Evolutionary conservation across 805 yeast species (phyloP), one percentile per base, ranked within the genome.

Genomic region (Yarrowia keelungensis): DNA sequence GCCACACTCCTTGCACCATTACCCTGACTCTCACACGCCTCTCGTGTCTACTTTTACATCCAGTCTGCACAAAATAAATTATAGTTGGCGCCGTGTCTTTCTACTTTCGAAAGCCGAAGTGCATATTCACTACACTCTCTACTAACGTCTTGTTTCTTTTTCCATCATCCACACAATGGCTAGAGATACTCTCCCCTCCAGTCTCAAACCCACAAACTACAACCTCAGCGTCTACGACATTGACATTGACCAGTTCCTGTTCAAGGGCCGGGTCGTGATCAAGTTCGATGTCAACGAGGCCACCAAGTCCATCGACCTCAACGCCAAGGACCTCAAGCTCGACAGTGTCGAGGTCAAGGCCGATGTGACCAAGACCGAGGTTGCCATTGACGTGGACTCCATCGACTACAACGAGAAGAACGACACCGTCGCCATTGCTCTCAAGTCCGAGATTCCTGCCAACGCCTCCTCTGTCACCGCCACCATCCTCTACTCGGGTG

Each of bases 151-250:
- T 38, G 42, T 39, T 39, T 19, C 58, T 36, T 19, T n/a, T 12
- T 39, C 59, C 19, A 47, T 12, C 45, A 12, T 10, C 39, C 26
- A 41, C 56, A 69, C 59, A 36, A 71, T 71, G 72, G 39, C 73
- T 47, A 78, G 83, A 50, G 78, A 79, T 70, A 83, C 86, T 2
- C 85, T 87, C 70, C 97, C 91, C 72, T 81, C 81, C 67, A 81
- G 83, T 68, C 89, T 92, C 70, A 84, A 83, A 69, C 98, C 99
- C 41, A 73, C 80, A 45, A 90, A 90, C 79, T 94, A 95, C 76
- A 85, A 87, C 69, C 76, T 95, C 47, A 83, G 86, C 22, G 79
- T 87, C 42, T 72, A 65, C 69, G 88, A 87, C 73, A 90, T 96
- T 47, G 84, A 88, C 73, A 76, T 81, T 46, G 76, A 72, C 7